Evolutionary conservation across 805 yeast species (phyloP).

Genomic region (Ogataea zsoltii): DNA sequence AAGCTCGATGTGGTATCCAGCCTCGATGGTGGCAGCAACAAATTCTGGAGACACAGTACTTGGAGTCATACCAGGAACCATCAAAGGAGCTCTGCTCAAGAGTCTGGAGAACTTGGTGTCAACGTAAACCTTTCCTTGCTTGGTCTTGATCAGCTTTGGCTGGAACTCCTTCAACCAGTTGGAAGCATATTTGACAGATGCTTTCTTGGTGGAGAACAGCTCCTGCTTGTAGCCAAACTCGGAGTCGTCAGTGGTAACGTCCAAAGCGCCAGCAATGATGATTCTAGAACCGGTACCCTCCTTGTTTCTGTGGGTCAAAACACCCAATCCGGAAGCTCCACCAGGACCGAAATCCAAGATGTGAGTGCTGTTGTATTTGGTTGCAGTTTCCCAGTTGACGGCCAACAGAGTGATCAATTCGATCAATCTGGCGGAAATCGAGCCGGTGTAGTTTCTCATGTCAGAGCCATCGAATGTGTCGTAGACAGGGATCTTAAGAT

Average conservation of each 20-base stretch:
- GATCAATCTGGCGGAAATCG: conserved; percentile 68
- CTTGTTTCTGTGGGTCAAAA: conserved; percentile 93
- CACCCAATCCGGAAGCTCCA: conserved; percentile 95
- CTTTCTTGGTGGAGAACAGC: conserved; percentile 68
- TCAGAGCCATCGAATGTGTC: conserved; percentile 88
- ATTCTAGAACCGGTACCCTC: conserved; percentile 98
- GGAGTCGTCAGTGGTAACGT: conserved; percentile 62
- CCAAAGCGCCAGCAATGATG: conserved; percentile 90
- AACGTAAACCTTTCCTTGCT: conserved; percentile 73
- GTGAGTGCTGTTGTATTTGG: conserved; percentile 80
- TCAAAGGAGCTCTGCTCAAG: conserved; percentile 90
- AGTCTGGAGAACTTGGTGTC: conserved; percentile 93
- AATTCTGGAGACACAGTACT: conserved; percentile 93
- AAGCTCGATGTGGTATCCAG: conserved; percentile 96
- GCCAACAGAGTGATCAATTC: conserved; percentile 84
- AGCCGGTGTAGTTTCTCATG: conserved; percentile 55
- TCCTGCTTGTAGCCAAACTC: conserved; percentile 97
- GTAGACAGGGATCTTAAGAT: conserved; percentile 80
- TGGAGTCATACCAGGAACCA: conserved; percentile 99
- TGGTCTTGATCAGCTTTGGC: conserved; percentile 81
- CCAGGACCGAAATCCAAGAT: conserved; percentile 98
- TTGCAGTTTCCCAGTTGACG: conserved; percentile 93
- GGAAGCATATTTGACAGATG: conserved; percentile 74
- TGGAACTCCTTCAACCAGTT: conserved; percentile 89
- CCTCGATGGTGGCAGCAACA: conserved; percentile 89